These are phyloP conservation scores for Leucaena leucocephala DNA, from an alignment of 306 rosid genomes.

Conservation along the genomic window DNA sequence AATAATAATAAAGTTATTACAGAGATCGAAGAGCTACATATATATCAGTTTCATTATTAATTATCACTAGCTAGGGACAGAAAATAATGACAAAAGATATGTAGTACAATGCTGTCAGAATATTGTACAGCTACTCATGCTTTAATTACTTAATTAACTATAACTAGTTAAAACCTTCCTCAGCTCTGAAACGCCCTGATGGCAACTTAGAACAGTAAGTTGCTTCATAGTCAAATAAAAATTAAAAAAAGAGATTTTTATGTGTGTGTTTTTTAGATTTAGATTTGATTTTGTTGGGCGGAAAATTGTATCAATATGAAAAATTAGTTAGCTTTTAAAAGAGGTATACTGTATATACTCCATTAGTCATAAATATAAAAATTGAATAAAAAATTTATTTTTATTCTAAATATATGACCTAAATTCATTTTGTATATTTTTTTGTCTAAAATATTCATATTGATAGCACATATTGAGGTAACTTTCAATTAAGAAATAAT, in stretches of 20 bases:
- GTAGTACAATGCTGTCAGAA: neutral
- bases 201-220: neutral
- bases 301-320: neutral
- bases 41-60: neutral
- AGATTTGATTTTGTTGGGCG: neutral
- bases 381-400: no score
- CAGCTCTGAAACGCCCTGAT: constrained; percentile 24
- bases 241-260: neutral
- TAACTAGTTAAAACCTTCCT: constrained; percentile 3
- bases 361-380: no score
- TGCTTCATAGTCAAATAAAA: neutral
- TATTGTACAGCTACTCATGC: neutral
- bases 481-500: no score
- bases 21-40: neutral
- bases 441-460: no score
- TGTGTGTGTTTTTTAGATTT: neutral
- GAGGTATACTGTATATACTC: no score
- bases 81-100: neutral
- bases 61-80: neutral
- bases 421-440: no score
- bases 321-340: neutral
- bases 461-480: no score
- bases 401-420: no score
- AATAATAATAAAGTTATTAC: neutral
- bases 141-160: neutral